Base-by-base conservation (phyloP, 257 asterid species). In the Verbena officinalis region DNA sequence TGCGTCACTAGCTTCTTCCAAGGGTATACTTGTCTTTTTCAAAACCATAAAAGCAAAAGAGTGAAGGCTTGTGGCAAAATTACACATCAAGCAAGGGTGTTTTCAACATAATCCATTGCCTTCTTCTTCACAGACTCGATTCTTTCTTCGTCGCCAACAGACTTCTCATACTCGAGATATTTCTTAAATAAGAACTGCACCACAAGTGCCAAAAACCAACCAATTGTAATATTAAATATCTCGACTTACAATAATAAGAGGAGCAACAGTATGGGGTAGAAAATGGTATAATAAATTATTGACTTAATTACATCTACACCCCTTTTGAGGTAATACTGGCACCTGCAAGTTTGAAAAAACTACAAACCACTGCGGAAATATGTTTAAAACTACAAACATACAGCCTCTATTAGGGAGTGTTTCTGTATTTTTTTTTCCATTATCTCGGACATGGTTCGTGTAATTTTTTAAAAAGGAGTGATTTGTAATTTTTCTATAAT, bases 121-220 rank as follows among this genome's bases (percentile, higher is more conserved):
- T 84, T 84, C 9, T 70, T 79, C 86, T 80, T 94, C 62, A 94
- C 99, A 10, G 72, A 73, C 63, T 83, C 84, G 0, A 76, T 66
- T 64, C 87, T 71, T 21, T 88, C 90, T 66, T 76, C 86, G 24
- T 86, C 96, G 2, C 97, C 97, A 20, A 51, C 52, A 9, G 84
- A 75, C 75, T 83, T 86, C 31, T 94, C 97, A 24, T 78, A 94
- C 81, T 76, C 85, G 10, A 86, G 89, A 77, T 90, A 90, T 81
- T 90, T 94, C 71, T 80, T 90, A 56, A 94, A 94, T 48, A 94
- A 77, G 77, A 82, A 90, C 97, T 94, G 90, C 89, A 80, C 40
- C 67, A 62, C 42, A 61, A 66, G 54, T 33, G 6, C 49, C 33
- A 5, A 27, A 48, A 39, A 42, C 14, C 9, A 21, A 62, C 45